These are phyloP conservation scores for Pascua sp. DNA, from an alignment of 1,284 basidiomycete genomes.

Conservation along the genomic window DNA sequence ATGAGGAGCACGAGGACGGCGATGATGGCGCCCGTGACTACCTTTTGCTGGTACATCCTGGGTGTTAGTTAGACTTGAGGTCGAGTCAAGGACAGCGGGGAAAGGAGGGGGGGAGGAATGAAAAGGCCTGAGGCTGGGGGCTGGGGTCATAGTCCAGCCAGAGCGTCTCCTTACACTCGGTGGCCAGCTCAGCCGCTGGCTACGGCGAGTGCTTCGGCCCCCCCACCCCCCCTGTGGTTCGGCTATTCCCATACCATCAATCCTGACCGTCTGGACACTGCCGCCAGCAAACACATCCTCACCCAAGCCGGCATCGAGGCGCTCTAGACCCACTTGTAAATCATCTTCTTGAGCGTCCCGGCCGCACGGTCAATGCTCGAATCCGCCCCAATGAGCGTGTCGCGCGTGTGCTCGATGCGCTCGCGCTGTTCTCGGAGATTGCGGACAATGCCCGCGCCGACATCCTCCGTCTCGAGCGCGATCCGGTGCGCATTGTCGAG, in stretches of 20 bases:
- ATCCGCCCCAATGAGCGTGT: constrained; percentile 59
- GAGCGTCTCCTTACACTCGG: too few species aligned
- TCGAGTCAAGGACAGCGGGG: too few species aligned
- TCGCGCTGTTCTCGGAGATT: constrained; percentile 85
- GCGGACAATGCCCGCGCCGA: constrained; percentile 86
- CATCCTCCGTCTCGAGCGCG: constrained; percentile 92
- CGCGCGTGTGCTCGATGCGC: constrained; percentile 89
- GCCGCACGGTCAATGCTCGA: constrained; percentile 58
- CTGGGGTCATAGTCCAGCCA: too few species aligned
- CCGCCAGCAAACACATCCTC: too few species aligned
- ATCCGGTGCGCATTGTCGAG: constrained; percentile 87
- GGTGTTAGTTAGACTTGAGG: not conserved
- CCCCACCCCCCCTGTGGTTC: too few species aligned
- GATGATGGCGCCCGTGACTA: constrained; percentile 50
- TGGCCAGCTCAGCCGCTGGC: too few species aligned
- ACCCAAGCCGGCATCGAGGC: too few species aligned
- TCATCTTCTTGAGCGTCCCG: constrained; percentile 60
- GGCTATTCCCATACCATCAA: too few species aligned
- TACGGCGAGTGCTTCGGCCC: too few species aligned
- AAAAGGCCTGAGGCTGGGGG: too few species aligned
- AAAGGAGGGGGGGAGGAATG: too few species aligned
- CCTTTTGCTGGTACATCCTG: constrained; percentile 52
- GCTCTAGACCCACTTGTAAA: constrained; percentile 54
- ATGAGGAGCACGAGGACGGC: constrained; percentile 49
- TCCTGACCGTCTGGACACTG: too few species aligned